These are phyloP conservation scores for Solanum hybrid DNA, from an alignment of 305 asterid species.

Conservation along the genomic window DNA sequence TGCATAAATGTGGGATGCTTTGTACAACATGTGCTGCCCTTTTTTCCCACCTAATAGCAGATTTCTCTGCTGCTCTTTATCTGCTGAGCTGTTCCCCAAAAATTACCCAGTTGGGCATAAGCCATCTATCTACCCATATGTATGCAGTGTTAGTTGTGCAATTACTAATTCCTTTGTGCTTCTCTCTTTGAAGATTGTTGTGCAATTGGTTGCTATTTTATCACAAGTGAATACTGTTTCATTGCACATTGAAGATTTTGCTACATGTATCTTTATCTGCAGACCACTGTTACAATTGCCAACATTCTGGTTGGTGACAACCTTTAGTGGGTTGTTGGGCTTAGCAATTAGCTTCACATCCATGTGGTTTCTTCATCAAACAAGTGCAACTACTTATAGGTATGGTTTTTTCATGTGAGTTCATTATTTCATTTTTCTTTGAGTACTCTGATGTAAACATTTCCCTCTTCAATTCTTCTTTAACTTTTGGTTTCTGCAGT, in stretches of 20 bases:
- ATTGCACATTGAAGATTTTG: background rate
- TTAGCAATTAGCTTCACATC: slow-evolving; percentile 89
- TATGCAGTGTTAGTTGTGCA: background rate
- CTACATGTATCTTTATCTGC: slow-evolving; percentile 13
- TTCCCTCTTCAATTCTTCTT: background rate
- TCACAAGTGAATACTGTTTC: background rate
- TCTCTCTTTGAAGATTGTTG: background rate
- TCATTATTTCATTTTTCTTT: slow-evolving; percentile 1
- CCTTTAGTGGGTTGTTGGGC: slow-evolving; percentile 84
- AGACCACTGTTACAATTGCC: slow-evolving; percentile 76
- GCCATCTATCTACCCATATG: background rate
- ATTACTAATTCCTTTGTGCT: background rate
- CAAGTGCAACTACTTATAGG: slow-evolving; percentile 94
- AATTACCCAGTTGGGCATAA: background rate
- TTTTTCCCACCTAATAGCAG: background rate
- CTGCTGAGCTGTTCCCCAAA: background rate
- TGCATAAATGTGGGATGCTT: background rate
- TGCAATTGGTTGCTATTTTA: background rate
- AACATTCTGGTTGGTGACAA: slow-evolving; percentile 63
- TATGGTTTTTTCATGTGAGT: slow-evolving; percentile 6
- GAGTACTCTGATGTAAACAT: background rate
- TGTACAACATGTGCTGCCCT: background rate
- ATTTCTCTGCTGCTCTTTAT: background rate
- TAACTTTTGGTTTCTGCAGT: slow-evolving; percentile 35
- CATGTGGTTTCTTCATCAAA: slow-evolving; percentile 98